These are phyloP conservation scores for Nakaseomyces kungkrabaensis DNA, from an alignment of 1,139 yeast species.

Conservation along the genomic window DNA sequence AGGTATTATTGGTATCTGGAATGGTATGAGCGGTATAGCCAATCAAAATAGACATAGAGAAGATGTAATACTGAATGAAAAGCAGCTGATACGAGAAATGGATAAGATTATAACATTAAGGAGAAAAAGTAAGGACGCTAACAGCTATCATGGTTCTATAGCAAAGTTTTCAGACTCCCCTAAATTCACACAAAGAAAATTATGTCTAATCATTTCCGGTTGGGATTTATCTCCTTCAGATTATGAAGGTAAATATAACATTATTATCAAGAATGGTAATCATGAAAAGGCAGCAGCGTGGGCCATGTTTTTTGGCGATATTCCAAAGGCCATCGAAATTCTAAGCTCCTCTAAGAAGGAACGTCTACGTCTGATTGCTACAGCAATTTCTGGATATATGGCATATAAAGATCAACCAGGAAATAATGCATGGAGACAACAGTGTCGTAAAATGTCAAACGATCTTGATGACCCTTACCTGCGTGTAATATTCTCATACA, in stretches of 20 bases:
- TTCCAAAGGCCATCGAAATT: conserved; percentile 67
- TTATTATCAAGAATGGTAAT: conserved; percentile 48
- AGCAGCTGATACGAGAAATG: conserved; percentile 38
- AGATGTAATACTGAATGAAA: conserved; percentile 34
- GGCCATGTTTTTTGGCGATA: conserved; percentile 93
- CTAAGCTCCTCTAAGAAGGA: conserved; percentile 39
- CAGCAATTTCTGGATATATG: conserved; percentile 88
- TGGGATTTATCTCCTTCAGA: conserved; percentile 80
- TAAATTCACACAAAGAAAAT: conserved; percentile 53
- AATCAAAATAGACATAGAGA: conserved; percentile 42
- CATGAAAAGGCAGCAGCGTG: conserved; percentile 93
- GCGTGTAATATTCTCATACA: conserved; percentile 84
- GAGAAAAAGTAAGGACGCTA: conserved; percentile 17
- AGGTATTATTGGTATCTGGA: conserved; percentile 89
- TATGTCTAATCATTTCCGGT: conserved; percentile 80
- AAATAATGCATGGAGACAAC: conserved; percentile 91
- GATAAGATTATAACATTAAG: conserved; percentile 30
- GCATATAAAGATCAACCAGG: conserved; percentile 52
- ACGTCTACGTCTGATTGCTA: conserved; percentile 66
- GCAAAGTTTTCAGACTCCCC: conserved; percentile 28
- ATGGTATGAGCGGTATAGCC: conserved; percentile 55
- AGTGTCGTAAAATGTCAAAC: conserved; percentile 77
- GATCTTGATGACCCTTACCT: conserved; percentile 85
- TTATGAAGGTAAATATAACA: conserved; percentile 57
- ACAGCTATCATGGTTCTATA: conserved; percentile 15